phyloP scores from a whole-genome alignment of 164 flowering plant genomes.

The Berberis vulgaris region DNA sequence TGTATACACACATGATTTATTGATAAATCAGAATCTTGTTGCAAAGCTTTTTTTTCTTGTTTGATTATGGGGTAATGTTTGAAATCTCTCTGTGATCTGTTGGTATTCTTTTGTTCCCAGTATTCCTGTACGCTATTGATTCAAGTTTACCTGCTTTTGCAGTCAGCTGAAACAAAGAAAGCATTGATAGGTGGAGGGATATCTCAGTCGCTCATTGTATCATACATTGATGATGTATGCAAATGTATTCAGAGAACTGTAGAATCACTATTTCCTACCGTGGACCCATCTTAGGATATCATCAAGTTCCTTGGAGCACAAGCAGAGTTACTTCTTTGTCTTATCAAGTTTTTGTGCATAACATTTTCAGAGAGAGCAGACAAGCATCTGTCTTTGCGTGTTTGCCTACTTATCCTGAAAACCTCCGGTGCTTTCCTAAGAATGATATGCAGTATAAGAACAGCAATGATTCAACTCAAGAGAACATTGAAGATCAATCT shows the following conservation, averaged over 20 bases:
- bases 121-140: too few species aligned
- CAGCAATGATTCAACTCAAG: constrained; percentile 25
- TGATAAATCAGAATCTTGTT: too few species aligned
- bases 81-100: too few species aligned
- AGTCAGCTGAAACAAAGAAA: constrained; percentile 30
- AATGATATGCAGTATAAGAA: constrained; percentile 36
- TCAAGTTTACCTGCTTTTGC: constrained; percentile 22
- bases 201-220: constrained; percentile 31
- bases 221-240: constrained; percentile 50
- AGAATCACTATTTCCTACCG: constrained; percentile 31
- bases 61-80: too few species aligned
- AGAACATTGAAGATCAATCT: constrained; percentile 38
- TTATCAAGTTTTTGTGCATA: constrained; percentile 28
- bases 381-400: constrained; percentile 18
- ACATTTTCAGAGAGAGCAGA: constrained; percentile 7
- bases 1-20: too few species aligned
- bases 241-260: constrained; percentile 31
- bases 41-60: too few species aligned
- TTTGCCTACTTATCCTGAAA: constrained; percentile 37
- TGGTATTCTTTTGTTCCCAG: too few species aligned
- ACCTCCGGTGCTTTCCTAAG: constrained; percentile 47
- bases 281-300: constrained; percentile 35
- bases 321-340: constrained; percentile 60
- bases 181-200: constrained; percentile 18
- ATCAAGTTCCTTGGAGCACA: constrained; percentile 49